Evolutionary conservation across 345 rosid species (phyloP), one percentile per base, ranked within the genome.

Genomic region (Hibiscus tridactylites): DNA sequence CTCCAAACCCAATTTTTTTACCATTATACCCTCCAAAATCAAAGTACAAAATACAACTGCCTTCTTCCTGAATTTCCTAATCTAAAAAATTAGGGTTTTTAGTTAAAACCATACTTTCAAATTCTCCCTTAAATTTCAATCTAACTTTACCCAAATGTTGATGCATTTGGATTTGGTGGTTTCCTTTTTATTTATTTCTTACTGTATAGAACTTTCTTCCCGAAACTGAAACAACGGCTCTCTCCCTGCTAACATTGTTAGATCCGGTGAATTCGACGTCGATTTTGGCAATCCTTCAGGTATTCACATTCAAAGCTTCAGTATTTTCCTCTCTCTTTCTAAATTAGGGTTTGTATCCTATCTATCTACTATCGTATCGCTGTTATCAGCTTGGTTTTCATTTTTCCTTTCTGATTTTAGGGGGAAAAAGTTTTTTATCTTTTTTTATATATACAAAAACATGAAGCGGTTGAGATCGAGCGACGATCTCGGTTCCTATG

Each of bases 401-500:
- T 13, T 47, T 47, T 47, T 50, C 3, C 54, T 50, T 12, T 13
- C 11, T 13, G 13, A 13, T 50, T 50, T 13, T 50, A 13, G 54
- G 54, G n/a, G 5, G 13, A 1, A 16, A 9, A 42, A 6, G 8
- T 37, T 3, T 49, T 49, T 46, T 13, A 21, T 6, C 0, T 54
- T 11, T 9, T 54, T 54, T 7, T 9, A 54, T 54, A 17, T 19
- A 54, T 19, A 8, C 0, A 8, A 42, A 17, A 17, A 17, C 26
- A 54, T 54, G 59, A 54, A 54, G 59, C 5, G 28, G 11, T 54
- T 19, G 59, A 54, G 28, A 54, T 54, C 59, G 59, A 54, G 28
- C 12, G 28, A 6, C 28, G 12, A 54, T 54, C 59, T 54, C 11
- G 28, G 19, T 54, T 54, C 59, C 28, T 54, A 54, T 37, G 92